phyloP scores from a whole-genome alignment of 2,329 filamentous ascomycete species.

The Lasiodiplodia theobromae region DNA sequence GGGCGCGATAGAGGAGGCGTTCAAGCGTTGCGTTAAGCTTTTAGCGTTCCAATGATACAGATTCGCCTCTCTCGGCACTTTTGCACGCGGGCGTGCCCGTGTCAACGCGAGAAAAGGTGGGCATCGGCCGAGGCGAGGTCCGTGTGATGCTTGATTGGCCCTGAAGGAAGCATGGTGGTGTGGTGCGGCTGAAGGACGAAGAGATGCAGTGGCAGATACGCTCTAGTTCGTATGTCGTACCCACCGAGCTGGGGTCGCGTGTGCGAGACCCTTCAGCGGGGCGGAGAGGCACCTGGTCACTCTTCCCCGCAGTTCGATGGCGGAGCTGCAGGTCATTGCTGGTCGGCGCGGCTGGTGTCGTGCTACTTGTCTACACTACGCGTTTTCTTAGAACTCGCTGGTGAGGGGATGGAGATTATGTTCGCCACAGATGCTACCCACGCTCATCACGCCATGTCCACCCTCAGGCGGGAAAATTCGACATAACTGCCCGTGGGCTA shows the following conservation, averaged over 20 bases:
- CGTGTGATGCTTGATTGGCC: neutral
- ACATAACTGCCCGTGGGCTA: neutral
- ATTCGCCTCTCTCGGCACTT: neutral
- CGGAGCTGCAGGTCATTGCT: constrained; percentile 10
- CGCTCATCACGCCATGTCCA: constrained; percentile 1
- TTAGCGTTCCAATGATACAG: constrained; percentile 5
- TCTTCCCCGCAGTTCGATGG: neutral
- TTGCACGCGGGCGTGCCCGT: neutral
- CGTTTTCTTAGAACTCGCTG: neutral
- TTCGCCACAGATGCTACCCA: too few relatives aligned
- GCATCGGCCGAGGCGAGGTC: constrained; percentile 18
- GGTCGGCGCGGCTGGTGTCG: constrained; percentile 1
- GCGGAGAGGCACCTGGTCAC: neutral
- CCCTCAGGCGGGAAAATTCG: neutral
- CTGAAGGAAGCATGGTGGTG: neutral
- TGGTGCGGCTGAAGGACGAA: constrained; percentile 5
- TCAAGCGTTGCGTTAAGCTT: constrained; percentile 12
- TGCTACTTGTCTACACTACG: neutral
- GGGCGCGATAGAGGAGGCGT: constrained; percentile 3
- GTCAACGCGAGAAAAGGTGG: neutral
- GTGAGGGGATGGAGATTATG: neutral
- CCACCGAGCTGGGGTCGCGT: constrained; percentile 4
- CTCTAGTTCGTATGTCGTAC: neutral
- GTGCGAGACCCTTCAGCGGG: neutral
- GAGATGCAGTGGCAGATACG: neutral